These are phyloP conservation scores for Sarocladium brachiariae DNA, from an alignment of 2,329 filamentous ascomycete species.

Conservation along the genomic window DNA sequence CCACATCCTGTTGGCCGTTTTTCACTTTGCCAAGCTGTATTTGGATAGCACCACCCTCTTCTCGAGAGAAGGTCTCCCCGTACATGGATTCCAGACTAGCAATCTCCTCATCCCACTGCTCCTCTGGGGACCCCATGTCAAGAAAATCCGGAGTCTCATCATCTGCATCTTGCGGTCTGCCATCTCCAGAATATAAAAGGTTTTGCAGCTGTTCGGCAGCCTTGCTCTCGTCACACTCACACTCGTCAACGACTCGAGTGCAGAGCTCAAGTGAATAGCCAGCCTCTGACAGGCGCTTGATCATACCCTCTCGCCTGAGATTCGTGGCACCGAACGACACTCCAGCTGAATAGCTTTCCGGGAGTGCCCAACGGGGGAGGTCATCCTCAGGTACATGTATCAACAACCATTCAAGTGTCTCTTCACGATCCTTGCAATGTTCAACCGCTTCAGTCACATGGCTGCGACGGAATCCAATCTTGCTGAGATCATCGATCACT, in stretches of 20 bases:
- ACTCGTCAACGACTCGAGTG: conserved; percentile 65
- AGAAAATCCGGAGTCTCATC: conserved; percentile 35
- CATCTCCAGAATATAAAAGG: conserved; percentile 22
- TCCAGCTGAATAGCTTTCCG: conserved; percentile 85
- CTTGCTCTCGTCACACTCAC: conserved; percentile 63
- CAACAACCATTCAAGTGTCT: conserved; percentile 90
- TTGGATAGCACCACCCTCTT: conserved; percentile 59
- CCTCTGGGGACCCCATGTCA: conserved; percentile 45
- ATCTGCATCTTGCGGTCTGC: conserved; percentile 24
- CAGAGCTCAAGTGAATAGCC: conserved; percentile 86
- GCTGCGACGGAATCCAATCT: conserved; percentile 80
- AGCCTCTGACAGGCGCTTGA: conserved; percentile 73
- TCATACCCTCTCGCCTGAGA: conserved; percentile 70
- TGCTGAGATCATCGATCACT: conserved; percentile 66
- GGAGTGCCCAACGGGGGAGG: conserved; percentile 84
- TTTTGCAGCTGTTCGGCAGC: conserved; percentile 76
- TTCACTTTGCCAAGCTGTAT: conserved; percentile 56
- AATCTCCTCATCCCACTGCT: conserved; percentile 81
- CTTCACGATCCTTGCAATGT: conserved; percentile 85
- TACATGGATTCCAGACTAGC: conserved; percentile 80
- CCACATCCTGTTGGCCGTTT: conserved; percentile 42
- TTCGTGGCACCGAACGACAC: conserved; percentile 80
- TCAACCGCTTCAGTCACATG: conserved; percentile 84
- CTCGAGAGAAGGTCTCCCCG: conserved; percentile 60
- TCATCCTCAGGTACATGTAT: conserved; percentile 98